Conservation (phyloP, 2,329 filamentous ascomycete species). For the Arachnomyces sp. region DNA sequence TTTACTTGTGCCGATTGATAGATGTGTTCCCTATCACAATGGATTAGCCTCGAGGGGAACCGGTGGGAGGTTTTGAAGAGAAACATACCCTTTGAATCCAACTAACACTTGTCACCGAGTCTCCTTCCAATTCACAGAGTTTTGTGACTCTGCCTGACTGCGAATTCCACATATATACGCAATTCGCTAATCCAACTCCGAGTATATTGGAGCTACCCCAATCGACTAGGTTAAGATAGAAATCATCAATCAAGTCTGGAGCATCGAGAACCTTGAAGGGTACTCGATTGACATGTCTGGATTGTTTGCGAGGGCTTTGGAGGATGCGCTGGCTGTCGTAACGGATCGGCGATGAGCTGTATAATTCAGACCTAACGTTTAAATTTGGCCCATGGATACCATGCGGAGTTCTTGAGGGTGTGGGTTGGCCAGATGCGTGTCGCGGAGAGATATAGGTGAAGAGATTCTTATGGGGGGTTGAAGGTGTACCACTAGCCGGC, state of each 20-base stretch:
- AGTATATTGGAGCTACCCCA: slow-evolving; percentile 95
- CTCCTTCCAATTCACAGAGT: slow-evolving; percentile 84
- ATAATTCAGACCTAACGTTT: slow-evolving; percentile 84
- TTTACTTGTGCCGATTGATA: slow-evolving; percentile 90
- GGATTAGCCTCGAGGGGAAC: slow-evolving; percentile 8
- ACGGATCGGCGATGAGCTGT: slow-evolving; percentile 89
- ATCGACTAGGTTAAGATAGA: slow-evolving; percentile 94
- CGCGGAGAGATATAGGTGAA: slow-evolving; percentile 81
- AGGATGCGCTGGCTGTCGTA: slow-evolving; percentile 91
- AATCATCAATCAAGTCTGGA: slow-evolving; percentile 91
- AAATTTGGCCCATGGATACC: slow-evolving; percentile 75
- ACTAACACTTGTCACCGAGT: slow-evolving; percentile 91
- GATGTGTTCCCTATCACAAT: slow-evolving; percentile 63
- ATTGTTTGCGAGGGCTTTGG: slow-evolving; percentile 79
- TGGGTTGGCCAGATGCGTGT: slow-evolving; percentile 72
- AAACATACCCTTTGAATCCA: slow-evolving; percentile 79
- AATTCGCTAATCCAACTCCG: slow-evolving; percentile 83
- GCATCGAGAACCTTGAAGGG: slow-evolving; percentile 97
- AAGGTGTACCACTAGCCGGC: slow-evolving; percentile 70
- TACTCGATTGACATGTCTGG: slow-evolving; percentile 86
- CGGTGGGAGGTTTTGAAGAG: not conserved
- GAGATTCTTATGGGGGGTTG: slow-evolving; percentile 94
- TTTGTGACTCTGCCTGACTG: slow-evolving; percentile 85
- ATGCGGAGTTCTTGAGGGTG: slow-evolving; percentile 81
- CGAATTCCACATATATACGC: slow-evolving; percentile 98